Conservation (phyloP, 257 asterid genomes). For the Agastache rugosa region DNA sequence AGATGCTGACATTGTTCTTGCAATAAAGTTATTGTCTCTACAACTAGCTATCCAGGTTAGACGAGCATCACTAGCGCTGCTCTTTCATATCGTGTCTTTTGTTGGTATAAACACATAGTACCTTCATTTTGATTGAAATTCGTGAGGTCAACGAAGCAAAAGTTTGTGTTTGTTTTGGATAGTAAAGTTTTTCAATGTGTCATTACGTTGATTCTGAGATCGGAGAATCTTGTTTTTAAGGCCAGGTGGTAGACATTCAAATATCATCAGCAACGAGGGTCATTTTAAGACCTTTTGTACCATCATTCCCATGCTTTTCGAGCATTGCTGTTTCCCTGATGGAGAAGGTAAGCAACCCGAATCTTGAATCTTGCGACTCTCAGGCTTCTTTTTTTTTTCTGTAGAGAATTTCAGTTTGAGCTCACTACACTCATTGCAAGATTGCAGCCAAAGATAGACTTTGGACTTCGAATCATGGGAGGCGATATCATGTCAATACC, state of each 20-base stretch:
- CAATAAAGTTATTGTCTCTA: constrained; percentile 47
- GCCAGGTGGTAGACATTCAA: constrained; percentile 84
- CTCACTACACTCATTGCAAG: constrained; percentile 36
- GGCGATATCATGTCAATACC: constrained; percentile 89
- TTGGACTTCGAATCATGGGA: constrained; percentile 71
- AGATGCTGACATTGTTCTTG: constrained; percentile 62
- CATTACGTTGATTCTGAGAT: constrained; percentile 38
- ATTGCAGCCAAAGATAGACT: constrained; percentile 85
- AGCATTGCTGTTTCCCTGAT: constrained; percentile 60
- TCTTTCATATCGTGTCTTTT: not conserved
- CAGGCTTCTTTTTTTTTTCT: not conserved
- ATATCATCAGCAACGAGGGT: constrained; percentile 65
- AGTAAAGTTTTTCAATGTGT: not conserved
- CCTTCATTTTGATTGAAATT: not conserved
- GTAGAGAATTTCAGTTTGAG: not conserved
- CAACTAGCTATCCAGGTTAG: constrained; percentile 64
- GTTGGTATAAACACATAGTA: not conserved
- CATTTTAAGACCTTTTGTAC: constrained; percentile 64
- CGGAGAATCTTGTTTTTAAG: constrained; percentile 30
- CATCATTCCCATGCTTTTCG: constrained; percentile 83
- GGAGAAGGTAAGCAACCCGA: constrained; percentile 62
- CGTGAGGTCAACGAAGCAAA: not conserved
- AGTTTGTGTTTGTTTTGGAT: not conserved
- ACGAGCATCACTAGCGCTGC: constrained; percentile 24
- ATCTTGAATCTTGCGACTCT: not conserved